These are phyloP conservation scores for Penicillium chermesinum DNA, from an alignment of 495 filamentous ascomycete genomes.

Conservation along the genomic window DNA sequence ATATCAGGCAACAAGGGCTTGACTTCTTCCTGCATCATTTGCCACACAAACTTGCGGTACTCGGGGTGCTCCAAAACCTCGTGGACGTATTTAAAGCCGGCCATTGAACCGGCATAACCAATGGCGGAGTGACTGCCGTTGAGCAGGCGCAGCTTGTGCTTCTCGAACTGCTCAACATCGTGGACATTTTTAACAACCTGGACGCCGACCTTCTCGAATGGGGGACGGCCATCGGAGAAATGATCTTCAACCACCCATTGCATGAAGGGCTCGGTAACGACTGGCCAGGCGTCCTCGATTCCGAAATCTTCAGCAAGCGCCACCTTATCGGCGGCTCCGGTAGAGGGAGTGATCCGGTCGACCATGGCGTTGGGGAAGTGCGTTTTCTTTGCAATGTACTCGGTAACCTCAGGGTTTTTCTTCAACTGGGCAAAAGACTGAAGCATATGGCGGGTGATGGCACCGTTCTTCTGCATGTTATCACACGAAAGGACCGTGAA, in stretches of 20 bases:
- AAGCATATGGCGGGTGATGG: constrained; percentile 47
- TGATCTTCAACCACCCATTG: constrained; percentile 48
- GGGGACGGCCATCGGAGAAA: constrained; percentile 43
- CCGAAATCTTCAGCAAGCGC: constrained; percentile 33
- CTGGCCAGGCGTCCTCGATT: constrained; percentile 44
- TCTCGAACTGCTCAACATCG: constrained; percentile 44
- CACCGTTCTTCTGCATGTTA: constrained; percentile 50
- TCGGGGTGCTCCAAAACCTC: constrained; percentile 41
- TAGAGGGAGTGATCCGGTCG: constrained; percentile 47
- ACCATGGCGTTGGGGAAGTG: constrained; percentile 49
- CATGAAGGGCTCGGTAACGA: constrained; percentile 48
- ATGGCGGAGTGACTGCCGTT: constrained; percentile 45
- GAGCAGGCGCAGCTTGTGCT: constrained; percentile 46
- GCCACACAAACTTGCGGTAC: constrained; percentile 38
- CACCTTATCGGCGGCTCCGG: constrained; percentile 32
- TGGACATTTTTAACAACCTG: constrained; percentile 44
- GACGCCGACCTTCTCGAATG: constrained; percentile 43
- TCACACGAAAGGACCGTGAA: constrained; percentile 50
- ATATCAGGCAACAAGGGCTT: constrained; percentile 43
- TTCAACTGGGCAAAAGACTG: constrained; percentile 37
- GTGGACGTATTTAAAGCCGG: constrained; percentile 44
- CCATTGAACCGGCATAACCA: constrained; percentile 41
- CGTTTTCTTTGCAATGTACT: constrained; percentile 39
- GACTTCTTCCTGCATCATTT: constrained; percentile 48
- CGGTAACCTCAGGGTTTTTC: constrained; percentile 35